phyloP scores from a whole-genome alignment of 163 green algal genomes.

The Chlamydomonas reinhardtii region DNA sequence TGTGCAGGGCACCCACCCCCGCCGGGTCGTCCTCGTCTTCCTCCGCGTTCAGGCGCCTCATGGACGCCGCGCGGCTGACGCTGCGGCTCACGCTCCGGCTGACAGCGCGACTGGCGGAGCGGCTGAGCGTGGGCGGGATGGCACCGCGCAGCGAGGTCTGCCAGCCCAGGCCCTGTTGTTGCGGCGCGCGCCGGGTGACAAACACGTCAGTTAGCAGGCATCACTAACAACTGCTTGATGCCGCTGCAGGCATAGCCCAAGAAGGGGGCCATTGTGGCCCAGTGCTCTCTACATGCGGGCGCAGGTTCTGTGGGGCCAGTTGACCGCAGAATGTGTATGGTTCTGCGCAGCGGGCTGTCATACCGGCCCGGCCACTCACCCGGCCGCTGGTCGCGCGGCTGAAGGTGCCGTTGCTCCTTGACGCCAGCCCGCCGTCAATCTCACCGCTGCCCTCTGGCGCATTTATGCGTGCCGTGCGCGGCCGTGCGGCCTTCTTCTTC shows the following conservation, averaged over 20 bases:
- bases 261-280: too few species aligned
- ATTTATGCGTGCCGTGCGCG: neutral
- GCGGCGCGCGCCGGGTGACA: too few species aligned
- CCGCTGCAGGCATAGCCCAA: too few species aligned
- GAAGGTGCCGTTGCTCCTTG: conserved; percentile 26
- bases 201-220: too few species aligned
- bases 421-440: neutral
- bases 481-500: neutral
- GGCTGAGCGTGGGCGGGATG: neutral
- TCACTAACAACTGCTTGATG: too few species aligned
- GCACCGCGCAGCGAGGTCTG: conserved; percentile 31
- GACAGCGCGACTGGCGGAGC: neutral
- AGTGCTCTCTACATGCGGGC: too few species aligned
- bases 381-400: conserved; percentile 17
- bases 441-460: neutral
- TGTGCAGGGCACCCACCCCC: neutral
- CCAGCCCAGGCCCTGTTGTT: conserved; percentile 17
- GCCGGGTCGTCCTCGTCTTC: neutral
- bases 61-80: neutral
- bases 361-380: neutral
- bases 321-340: too few species aligned
- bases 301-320: too few species aligned
- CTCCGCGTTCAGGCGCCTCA: neutral
- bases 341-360: too few species aligned
- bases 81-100: neutral